phyloP scores from a whole-genome alignment of 2,329 filamentous ascomycete genomes.

The Verticillium dahliae region DNA sequence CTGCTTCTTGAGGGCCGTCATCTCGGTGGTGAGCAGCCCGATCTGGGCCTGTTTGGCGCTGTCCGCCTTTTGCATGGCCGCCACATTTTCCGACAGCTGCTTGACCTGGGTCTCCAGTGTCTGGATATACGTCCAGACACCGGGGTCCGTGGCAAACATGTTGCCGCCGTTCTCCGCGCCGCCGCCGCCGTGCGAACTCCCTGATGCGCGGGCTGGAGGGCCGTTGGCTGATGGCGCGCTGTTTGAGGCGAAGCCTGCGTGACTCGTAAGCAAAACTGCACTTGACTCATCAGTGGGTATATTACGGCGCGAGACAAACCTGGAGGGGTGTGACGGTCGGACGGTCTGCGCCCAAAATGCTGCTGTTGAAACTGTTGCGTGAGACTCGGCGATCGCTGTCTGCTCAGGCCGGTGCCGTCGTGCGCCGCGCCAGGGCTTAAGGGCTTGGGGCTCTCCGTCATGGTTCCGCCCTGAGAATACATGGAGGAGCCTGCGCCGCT shows the following conservation, averaged over 20 bases:
- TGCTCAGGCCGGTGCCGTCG: constrained; percentile 40
- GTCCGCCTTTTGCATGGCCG: constrained; percentile 31
- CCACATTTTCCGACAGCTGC: constrained; percentile 32
- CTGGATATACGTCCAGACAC: constrained; percentile 68
- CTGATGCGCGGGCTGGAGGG: neutral
- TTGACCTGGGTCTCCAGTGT: constrained; percentile 57
- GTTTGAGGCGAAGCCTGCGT: constrained; percentile 4
- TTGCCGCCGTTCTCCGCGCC: constrained; percentile 59
- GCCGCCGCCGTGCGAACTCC: constrained; percentile 27
- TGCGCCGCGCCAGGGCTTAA: constrained; percentile 59
- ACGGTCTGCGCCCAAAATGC: constrained; percentile 50
- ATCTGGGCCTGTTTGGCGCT: constrained; percentile 29
- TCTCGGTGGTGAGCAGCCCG: constrained; percentile 24
- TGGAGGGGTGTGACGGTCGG: constrained; percentile 47
- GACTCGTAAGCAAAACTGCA: constrained; percentile 19
- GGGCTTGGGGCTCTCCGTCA: constrained; percentile 85
- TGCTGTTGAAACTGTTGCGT: constrained; percentile 60
- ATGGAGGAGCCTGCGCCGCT: constrained; percentile 46
- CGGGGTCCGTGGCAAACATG: constrained; percentile 57
- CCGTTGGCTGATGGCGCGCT: neutral
- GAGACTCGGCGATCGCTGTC: constrained; percentile 60
- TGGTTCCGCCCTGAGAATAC: constrained; percentile 59
- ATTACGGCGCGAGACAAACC: constrained; percentile 3
- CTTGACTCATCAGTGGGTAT: neutral
- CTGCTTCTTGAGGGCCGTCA: constrained; percentile 25